Conservation (phyloP, 2,329 filamentous ascomycete species). For the Aspergillus felis region DNA sequence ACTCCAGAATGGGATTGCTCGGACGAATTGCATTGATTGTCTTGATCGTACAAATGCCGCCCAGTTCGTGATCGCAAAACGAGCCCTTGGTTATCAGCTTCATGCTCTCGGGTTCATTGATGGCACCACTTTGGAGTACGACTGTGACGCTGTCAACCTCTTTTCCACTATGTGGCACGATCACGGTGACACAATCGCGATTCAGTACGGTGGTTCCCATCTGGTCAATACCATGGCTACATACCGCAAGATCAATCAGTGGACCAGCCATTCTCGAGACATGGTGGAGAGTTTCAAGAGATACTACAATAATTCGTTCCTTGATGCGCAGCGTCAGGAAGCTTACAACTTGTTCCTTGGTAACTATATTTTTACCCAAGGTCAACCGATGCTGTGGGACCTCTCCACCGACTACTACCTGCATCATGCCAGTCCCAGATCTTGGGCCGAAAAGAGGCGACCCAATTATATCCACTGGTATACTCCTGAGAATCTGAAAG, state of each 20-base stretch:
- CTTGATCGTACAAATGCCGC: conserved; percentile 95
- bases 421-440: conserved; percentile 79
- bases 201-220: conserved; percentile 96
- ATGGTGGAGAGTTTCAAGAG: conserved; percentile 99
- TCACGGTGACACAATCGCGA: conserved; percentile 94
- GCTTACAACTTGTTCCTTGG: conserved; percentile 96
- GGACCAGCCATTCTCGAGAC: conserved; percentile 94
- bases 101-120: conserved; percentile 85
- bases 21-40: conserved; percentile 98
- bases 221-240: conserved; percentile 99
- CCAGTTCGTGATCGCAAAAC: conserved; percentile 95
- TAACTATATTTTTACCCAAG: conserved; percentile 84
- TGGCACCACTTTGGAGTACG: conserved; percentile 76
- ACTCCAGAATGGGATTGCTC: conserved; percentile 85
- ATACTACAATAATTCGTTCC: conserved; percentile 98
- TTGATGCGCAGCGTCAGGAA: conserved; percentile 96
- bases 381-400: conserved; percentile 96
- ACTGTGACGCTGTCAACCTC: conserved; percentile 91
- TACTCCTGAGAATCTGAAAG: conserved; percentile 66
- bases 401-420: conserved; percentile 92
- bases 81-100: conserved; percentile 85
- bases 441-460: conserved; percentile 60
- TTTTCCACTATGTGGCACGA: conserved; percentile 99
- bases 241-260: conserved; percentile 97
- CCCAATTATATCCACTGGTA: conserved; percentile 88